Percentiles rank a stretch among this genome's conserved stretches.
Evolutionary conservation across 768 basidiomycete genomes (phyloP).

Genomic region (Mycena vitilis): DNA sequence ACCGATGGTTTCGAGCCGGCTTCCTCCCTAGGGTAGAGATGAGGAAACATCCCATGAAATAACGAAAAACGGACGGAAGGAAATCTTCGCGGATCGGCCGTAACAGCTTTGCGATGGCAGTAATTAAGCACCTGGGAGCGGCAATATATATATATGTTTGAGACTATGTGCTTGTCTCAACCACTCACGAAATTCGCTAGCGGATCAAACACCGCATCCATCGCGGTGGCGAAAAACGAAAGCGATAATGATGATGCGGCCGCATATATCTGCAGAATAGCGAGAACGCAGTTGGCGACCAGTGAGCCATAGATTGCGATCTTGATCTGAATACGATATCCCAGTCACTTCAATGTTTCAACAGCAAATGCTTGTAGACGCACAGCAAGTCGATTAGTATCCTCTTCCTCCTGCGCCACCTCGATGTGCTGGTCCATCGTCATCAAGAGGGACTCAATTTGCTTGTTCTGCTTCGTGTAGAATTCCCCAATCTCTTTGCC

Average conservation of each 20-base stretch:
- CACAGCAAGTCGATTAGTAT: slow-evolving; percentile 56
- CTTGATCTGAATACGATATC: slow-evolving; percentile 53
- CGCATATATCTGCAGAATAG: slow-evolving; percentile 60
- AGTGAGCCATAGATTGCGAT: slow-evolving; percentile 68
- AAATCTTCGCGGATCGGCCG: slow-evolving; percentile 28
- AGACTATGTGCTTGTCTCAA: background rate
- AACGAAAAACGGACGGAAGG: slow-evolving; percentile 51
- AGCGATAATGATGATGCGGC: slow-evolving; percentile 68
- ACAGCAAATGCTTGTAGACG: slow-evolving; percentile 23
- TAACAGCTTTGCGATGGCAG: slow-evolving; percentile 57
- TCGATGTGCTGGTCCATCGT: slow-evolving; percentile 67
- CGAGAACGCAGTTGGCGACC: slow-evolving; percentile 52
- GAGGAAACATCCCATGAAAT: slow-evolving; percentile 56
- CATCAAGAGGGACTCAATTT: slow-evolving; percentile 65
- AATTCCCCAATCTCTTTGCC: slow-evolving; percentile 49
- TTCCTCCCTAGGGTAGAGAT: slow-evolving; percentile 49
- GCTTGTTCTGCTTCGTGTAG: slow-evolving; percentile 46
- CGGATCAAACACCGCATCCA: slow-evolving; percentile 66
- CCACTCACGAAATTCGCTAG: slow-evolving; percentile 51
- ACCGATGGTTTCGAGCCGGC: slow-evolving; percentile 64
- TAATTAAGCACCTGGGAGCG: slow-evolving; percentile 49
- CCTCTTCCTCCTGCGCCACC: slow-evolving; percentile 61
- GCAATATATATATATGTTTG: too few species aligned
- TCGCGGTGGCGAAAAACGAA: slow-evolving; percentile 68
- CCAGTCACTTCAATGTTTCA: background rate